Percentiles rank a stretch among this genome's conserved stretches.
Conservation (phyloP, 768 basidiomycete species). For the Xerocomus brunneocitrinus region DNA sequence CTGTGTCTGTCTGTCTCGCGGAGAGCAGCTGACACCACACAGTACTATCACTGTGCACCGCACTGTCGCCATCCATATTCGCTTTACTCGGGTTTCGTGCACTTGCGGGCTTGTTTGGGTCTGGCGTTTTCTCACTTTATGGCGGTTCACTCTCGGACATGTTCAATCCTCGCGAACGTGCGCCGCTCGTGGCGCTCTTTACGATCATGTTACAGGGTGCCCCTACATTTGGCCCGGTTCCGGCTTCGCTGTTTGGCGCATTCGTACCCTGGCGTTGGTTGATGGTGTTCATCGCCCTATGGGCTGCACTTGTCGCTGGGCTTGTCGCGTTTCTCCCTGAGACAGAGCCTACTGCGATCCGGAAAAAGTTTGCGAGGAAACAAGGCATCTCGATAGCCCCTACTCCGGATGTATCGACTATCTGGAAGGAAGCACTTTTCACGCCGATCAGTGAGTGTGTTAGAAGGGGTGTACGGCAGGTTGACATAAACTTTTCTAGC, state of each 20-base stretch:
- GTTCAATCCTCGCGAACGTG: conserved; percentile 27
- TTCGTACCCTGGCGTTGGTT: conserved; percentile 26
- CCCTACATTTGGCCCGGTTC: conserved; percentile 27
- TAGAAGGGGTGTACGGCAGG: neutral
- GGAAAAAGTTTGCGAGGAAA: conserved; percentile 12
- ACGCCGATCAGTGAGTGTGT: conserved; percentile 23
- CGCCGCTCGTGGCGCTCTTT: conserved; percentile 27
- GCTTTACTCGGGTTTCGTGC: conserved; percentile 17
- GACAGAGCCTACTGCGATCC: conserved; percentile 22
- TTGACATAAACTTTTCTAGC: conserved; percentile 10
- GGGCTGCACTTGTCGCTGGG: conserved; percentile 17
- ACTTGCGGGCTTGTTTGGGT: conserved; percentile 22
- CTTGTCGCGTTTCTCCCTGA: conserved; percentile 21
- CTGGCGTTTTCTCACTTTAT: conserved; percentile 27
- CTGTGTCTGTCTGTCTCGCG: neutral
- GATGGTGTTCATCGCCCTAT: conserved; percentile 23
- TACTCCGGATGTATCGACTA: neutral
- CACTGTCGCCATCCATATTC: conserved; percentile 21
- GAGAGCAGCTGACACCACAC: conserved; percentile 3
- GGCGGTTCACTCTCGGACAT: conserved; percentile 29
- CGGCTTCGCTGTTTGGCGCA: conserved; percentile 19
- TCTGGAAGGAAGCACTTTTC: conserved; percentile 24
- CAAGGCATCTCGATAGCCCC: neutral
- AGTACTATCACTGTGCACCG: conserved; percentile 23
- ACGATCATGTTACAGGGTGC: conserved; percentile 29